These are phyloP conservation scores for Thraustochytrium striatum DNA, from an alignment of 352 stramenopile species.

Conservation along the genomic window DNA sequence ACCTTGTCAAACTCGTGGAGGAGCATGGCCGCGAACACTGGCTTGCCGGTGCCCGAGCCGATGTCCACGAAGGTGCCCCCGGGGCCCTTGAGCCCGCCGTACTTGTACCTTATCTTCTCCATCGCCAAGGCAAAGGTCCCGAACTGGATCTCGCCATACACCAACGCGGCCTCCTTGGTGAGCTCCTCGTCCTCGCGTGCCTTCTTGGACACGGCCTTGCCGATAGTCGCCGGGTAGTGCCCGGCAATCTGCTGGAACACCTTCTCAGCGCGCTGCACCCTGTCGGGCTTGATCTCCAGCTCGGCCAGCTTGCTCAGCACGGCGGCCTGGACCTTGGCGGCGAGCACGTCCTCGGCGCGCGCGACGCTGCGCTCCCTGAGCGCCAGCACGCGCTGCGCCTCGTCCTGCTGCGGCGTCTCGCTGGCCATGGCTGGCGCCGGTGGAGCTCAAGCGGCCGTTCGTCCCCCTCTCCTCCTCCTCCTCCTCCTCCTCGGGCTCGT, in stretches of 20 bases:
- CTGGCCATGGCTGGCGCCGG: no score
- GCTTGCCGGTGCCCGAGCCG: constrained; percentile 75
- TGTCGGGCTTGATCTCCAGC: constrained; percentile 1
- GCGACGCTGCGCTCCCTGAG: constrained; percentile 11
- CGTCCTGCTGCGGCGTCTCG: no score
- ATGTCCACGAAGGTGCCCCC: constrained; percentile 77
- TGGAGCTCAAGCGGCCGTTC: no score
- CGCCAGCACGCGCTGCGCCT: no score
- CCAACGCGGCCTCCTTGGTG: constrained; percentile 64
- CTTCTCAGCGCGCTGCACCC: constrained; percentile 13
- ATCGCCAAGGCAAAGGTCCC: constrained; percentile 61
- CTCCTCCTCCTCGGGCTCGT: no score
- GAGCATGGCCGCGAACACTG: constrained; percentile 73
- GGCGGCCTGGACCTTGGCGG: constrained; percentile 3
- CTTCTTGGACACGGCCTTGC: constrained; percentile 44
- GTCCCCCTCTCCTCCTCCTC: no score
- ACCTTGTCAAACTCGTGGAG: constrained; percentile 75
- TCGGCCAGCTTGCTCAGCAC: constrained; percentile 2
- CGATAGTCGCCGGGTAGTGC: constrained; percentile 34
- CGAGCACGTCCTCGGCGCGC: not conserved
- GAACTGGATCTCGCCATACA: constrained; percentile 83
- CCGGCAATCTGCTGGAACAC: constrained; percentile 36
- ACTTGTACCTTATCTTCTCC: constrained; percentile 55
- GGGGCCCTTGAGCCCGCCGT: constrained; percentile 61
- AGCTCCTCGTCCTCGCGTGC: constrained; percentile 63